Evolutionary conservation across 2,329 filamentous ascomycete genomes (phyloP).

Genomic region (Calonectria fujianensis): DNA sequence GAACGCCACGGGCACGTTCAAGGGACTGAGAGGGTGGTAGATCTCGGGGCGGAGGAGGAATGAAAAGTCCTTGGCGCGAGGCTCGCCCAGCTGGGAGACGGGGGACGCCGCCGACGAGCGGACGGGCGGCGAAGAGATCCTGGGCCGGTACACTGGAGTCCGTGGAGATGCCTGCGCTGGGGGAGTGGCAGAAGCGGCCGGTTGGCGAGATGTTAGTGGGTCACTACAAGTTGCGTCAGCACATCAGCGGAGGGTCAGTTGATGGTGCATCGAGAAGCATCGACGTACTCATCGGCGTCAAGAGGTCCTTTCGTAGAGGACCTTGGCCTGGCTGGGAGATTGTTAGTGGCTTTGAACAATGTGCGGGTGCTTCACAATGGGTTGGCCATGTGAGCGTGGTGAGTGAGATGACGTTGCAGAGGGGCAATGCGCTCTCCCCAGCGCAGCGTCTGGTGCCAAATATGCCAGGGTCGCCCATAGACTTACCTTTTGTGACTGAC

Average conservation of each 20-base stretch:
- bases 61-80: conserved; percentile 79
- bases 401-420: conserved; percentile 33
- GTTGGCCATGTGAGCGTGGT: conserved; percentile 19
- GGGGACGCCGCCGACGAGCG: conserved; percentile 55
- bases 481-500: conserved; percentile 62
- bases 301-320: conserved; percentile 87
- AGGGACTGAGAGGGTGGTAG: conserved; percentile 85
- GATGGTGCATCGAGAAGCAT: conserved; percentile 1
- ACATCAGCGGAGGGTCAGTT: conserved; percentile 23
- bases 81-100: conserved; percentile 57
- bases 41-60: conserved; percentile 87
- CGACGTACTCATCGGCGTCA: conserved; percentile 82
- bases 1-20: conserved; percentile 78
- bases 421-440: not conserved
- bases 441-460: not conserved
- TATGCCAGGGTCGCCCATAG: not conserved
- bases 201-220: conserved; percentile 56
- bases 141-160: conserved; percentile 48
- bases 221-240: conserved; percentile 48
- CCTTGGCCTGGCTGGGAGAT: conserved; percentile 73
- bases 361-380: not conserved
- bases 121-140: conserved; percentile 52
- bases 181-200: conserved; percentile 42
- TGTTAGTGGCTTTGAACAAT: conserved; percentile 43
- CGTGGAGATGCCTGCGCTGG: conserved; percentile 40